Percentiles rank a stretch among this genome's conserved stretches.
Evolutionary conservation across 169 alveolate genomes (phyloP).

Genomic region (Cryptosporidium meleagridis): DNA sequence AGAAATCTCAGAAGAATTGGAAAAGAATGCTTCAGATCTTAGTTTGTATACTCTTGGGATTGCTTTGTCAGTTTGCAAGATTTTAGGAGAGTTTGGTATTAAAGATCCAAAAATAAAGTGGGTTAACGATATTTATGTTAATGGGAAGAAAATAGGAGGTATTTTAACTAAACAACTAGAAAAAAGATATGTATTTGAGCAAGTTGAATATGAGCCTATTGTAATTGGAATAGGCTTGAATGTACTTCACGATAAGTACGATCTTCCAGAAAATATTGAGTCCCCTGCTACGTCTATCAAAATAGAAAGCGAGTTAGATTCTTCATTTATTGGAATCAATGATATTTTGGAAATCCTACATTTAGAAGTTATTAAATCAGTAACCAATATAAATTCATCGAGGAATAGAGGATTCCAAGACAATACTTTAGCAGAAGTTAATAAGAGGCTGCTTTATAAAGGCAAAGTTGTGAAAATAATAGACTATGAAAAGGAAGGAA

Average conservation of each 20-base stretch:
- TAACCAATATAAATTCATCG: neutral
- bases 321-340: neutral
- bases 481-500: constrained; percentile 2
- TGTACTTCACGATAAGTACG: constrained; percentile 38
- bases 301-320: constrained; percentile 30
- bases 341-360: constrained; percentile 38
- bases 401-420: constrained; percentile 2
- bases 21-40: neutral
- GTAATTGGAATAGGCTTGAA: constrained; percentile 68
- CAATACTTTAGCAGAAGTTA: constrained; percentile 5
- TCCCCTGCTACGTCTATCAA: constrained; percentile 52
- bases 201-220: constrained; percentile 42
- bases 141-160: constrained; percentile 53
- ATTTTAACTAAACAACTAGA: constrained; percentile 33
- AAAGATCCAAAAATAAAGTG: constrained; percentile 35
- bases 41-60: constrained; percentile 23
- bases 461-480: constrained; percentile 11
- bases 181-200: constrained; percentile 33
- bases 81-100: constrained; percentile 39
- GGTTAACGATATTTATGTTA: constrained; percentile 64
- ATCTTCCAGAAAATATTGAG: constrained; percentile 47
- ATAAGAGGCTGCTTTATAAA: constrained; percentile 12
- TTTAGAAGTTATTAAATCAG: constrained; percentile 42
- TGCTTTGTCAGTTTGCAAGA: constrained; percentile 28
- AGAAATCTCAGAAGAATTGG: neutral